These are phyloP conservation scores for Hymenochaete sp. DNA, from an alignment of 1,284 basidiomycete genomes.

Conservation along the genomic window DNA sequence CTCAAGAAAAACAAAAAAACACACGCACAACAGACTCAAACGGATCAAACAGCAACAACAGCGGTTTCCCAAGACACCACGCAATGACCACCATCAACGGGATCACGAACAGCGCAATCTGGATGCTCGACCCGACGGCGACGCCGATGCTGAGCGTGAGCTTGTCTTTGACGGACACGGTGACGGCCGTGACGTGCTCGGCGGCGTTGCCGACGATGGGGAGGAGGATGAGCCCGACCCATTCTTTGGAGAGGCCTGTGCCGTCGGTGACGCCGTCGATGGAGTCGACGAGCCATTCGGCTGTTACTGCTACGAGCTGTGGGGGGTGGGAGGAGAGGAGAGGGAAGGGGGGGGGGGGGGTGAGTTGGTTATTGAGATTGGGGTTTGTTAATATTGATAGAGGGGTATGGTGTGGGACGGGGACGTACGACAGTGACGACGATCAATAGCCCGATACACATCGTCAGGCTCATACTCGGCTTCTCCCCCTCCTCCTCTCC, in stretches of 20 bases:
- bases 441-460: conserved; percentile 50
- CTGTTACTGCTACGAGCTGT: conserved; percentile 61
- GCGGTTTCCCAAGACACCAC: conserved; percentile 62
- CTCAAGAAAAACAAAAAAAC: not conserved
- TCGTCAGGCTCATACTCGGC: conserved; percentile 51
- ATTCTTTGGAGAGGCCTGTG: conserved; percentile 58
- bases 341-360: not conserved
- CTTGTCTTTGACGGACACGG: conserved; percentile 74
- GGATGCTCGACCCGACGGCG: conserved; percentile 86
- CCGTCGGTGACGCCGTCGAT: conserved; percentile 57
- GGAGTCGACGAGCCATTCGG: conserved; percentile 76
- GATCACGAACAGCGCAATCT: conserved; percentile 85
- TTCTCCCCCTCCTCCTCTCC: conserved; percentile 26
- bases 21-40: conserved; percentile 58
- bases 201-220: conserved; percentile 81
- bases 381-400: too few species aligned
- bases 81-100: conserved; percentile 62
- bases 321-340: not conserved
- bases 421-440: conserved; percentile 55
- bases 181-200: conserved; percentile 72
- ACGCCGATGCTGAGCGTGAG: conserved; percentile 70
- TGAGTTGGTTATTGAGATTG: too few species aligned
- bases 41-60: conserved; percentile 71
- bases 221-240: conserved; percentile 79
- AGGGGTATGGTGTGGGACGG: too few species aligned